Conservation (phyloP, 257 asterid genomes). For the Solanum chilense region DNA sequence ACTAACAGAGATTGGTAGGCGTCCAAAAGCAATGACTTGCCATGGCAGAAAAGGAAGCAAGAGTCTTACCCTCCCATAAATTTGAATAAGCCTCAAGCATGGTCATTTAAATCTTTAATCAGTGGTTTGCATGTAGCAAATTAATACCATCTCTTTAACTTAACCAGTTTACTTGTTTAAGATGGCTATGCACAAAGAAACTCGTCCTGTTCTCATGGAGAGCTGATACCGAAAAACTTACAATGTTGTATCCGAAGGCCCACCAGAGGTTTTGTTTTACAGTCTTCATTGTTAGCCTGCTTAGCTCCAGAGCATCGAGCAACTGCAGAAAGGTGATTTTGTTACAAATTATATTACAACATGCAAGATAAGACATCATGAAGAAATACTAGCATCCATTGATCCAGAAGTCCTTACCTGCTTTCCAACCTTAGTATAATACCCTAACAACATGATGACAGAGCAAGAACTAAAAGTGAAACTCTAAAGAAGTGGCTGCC, state of each 20-base stretch:
- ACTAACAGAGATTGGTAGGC: background rate
- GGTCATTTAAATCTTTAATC: background rate
- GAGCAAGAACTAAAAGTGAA: background rate
- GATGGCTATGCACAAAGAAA: background rate
- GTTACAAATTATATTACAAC: background rate
- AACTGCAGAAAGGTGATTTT: slow-evolving; percentile 36
- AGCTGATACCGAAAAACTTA: slow-evolving; percentile 25
- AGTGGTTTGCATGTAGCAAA: background rate
- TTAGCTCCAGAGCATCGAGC: slow-evolving; percentile 94
- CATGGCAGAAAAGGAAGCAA: background rate
- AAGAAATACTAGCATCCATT: background rate
- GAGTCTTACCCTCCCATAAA: background rate
- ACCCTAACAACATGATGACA: background rate
- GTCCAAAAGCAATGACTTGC: background rate
- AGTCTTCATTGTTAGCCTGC: slow-evolving; percentile 92
- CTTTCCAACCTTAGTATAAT: background rate
- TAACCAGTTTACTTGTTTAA: background rate
- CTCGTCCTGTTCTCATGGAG: background rate
- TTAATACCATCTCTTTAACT: background rate
- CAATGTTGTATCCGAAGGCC: slow-evolving; percentile 97
- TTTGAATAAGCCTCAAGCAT: background rate
- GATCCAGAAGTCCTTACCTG: background rate
- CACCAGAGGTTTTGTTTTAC: slow-evolving; percentile 98
- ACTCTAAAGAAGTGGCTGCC: background rate
- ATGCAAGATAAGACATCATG: background rate